A percentile compares a stretch with the other conserved stretches of the same genome.
phyloP scores from a whole-genome alignment of 2,329 filamentous ascomycete genomes.

The Ophiognomonia clavigignenti-juglandacearum region DNA sequence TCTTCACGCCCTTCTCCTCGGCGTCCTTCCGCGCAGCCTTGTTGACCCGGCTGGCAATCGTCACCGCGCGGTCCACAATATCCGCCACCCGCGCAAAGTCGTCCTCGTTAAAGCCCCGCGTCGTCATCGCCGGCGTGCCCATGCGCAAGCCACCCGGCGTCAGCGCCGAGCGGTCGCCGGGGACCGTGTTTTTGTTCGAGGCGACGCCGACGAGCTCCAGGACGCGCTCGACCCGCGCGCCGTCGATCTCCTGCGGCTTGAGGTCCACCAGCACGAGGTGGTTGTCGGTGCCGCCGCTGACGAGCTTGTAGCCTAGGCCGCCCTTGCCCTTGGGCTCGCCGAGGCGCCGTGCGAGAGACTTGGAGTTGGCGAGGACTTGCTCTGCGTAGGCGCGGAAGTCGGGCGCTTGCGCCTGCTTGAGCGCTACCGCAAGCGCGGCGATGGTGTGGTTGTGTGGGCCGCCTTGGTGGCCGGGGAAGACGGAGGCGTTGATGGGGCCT shows the following conservation, averaged over 20 bases:
- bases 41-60: constrained; percentile 71
- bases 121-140: constrained; percentile 97
- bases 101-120: constrained; percentile 80
- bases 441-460: constrained; percentile 99
- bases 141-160: constrained; percentile 91
- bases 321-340: constrained; percentile 67
- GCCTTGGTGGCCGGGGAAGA: constrained; percentile 97
- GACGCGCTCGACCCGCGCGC: constrained; percentile 82
- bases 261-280: constrained; percentile 92
- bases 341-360: constrained; percentile 70
- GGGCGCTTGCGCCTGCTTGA: constrained; percentile 84
- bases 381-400: constrained; percentile 94
- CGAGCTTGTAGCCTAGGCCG: constrained; percentile 79
- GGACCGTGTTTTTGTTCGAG: constrained; percentile 99
- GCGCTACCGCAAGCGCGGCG: constrained; percentile 85
- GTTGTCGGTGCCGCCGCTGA: constrained; percentile 94
- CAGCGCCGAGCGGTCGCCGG: constrained; percentile 88
- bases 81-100: constrained; percentile 86
- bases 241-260: constrained; percentile 82
- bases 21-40: constrained; percentile 66
- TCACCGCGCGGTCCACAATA: constrained; percentile 78
- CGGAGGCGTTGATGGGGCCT: constrained; percentile 87
- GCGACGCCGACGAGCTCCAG: constrained; percentile 91
- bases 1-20: constrained; percentile 63
- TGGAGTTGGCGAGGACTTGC: constrained; percentile 84